phyloP scores from a whole-genome alignment of 169 alveolate genomes.

The Miamiensis avidus region DNA sequence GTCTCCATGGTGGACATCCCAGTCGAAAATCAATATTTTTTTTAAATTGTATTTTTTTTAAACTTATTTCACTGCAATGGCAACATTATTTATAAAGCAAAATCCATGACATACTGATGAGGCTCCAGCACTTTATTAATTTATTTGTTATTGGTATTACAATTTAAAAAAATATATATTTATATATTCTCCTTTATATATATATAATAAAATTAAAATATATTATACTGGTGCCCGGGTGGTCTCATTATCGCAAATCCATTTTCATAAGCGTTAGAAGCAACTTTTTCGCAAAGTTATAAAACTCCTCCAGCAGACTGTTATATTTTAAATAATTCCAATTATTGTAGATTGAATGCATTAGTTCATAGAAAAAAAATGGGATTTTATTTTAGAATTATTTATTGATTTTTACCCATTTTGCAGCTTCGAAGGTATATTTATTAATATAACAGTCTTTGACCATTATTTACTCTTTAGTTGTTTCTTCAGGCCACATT shows the following conservation, averaged over 20 bases:
- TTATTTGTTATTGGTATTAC: too few species aligned
- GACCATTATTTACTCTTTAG: slow-evolving; percentile 5
- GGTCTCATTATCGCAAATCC: neutral
- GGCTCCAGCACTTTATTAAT: slow-evolving; percentile 15
- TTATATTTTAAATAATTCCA: too few species aligned
- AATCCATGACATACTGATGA: slow-evolving; percentile 55
- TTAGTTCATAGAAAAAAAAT: too few species aligned
- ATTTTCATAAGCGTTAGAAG: neutral
- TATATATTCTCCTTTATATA: neutral
- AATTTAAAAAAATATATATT: too few species aligned
- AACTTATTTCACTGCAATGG: slow-evolving; percentile 77
- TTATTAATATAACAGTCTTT: slow-evolving; percentile 9
- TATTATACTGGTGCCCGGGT: neutral
- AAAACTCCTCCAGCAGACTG: neutral
- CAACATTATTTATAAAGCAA: slow-evolving; percentile 82
- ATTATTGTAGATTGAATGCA: too few species aligned
- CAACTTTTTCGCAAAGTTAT: neutral
- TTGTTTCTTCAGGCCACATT: slow-evolving; percentile 29
- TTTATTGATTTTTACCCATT: neutral
- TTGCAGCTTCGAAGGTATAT: neutral
- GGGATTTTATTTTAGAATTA: too few species aligned
- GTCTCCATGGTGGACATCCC: slow-evolving; percentile 92
- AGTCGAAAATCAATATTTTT: slow-evolving; percentile 83
- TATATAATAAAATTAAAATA: too few species aligned
- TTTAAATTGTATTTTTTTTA: slow-evolving; percentile 54